A percentile compares a stretch with the other conserved stretches of the same genome.
phyloP scores from a whole-genome alignment of 306 rosid species.

The Vigna radiata region DNA sequence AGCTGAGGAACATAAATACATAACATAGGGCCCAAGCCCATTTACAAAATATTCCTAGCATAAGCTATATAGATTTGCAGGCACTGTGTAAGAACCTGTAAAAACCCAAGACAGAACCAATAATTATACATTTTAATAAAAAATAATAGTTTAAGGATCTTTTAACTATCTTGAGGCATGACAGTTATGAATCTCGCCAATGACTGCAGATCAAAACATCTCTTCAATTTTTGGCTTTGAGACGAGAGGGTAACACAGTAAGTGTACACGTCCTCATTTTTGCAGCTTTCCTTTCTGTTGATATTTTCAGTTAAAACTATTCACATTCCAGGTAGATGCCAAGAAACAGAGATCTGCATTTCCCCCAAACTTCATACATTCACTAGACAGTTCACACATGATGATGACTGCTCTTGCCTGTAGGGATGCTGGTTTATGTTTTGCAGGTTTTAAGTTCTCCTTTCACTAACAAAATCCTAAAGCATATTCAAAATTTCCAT shows the following conservation, averaged over 20 bases:
- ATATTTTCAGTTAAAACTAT: constrained; percentile 27
- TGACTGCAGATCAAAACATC: constrained; percentile 76
- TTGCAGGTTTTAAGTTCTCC: constrained; percentile 69
- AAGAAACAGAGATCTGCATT: constrained; percentile 87
- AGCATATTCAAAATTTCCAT: constrained; percentile 24
- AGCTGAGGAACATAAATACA: too few relatives aligned
- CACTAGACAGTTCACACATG: constrained; percentile 88
- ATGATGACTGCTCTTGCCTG: constrained; percentile 93
- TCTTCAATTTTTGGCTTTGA: constrained; percentile 83
- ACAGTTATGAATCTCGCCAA: constrained; percentile 41
- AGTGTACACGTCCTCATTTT: constrained; percentile 38
- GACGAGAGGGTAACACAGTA: constrained; percentile 68
- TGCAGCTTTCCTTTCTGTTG: constrained; percentile 34
- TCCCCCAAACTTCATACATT: constrained; percentile 89
- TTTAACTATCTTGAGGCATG: constrained; percentile 11
- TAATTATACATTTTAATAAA: constrained; percentile 16
- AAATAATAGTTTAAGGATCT: neutral
- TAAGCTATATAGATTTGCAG: neutral
- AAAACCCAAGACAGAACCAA: constrained; percentile 18
- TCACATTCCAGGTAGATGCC: constrained; percentile 63
- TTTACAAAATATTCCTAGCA: too few relatives aligned
- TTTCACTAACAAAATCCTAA: neutral
- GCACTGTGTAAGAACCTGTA: constrained; percentile 12
- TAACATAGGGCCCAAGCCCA: too few relatives aligned
- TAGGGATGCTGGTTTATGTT: constrained; percentile 79